A percentile compares a stretch with the other conserved stretches of the same genome.
Evolutionary conservation across 495 filamentous ascomycete species (phyloP).

Genomic region (Xylaria castorea): DNA sequence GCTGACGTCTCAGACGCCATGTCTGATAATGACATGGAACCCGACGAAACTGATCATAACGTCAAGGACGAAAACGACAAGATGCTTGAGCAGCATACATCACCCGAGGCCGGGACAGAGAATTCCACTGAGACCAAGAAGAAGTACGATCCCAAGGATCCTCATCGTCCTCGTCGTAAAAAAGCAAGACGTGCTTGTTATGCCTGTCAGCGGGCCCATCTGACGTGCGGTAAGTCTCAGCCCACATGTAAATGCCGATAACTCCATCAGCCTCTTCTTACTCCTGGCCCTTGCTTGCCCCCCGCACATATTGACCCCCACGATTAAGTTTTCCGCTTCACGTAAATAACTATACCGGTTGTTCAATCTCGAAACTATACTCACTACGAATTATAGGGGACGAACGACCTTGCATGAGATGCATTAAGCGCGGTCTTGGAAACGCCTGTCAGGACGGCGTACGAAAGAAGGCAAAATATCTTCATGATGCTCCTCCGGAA

Average conservation of each 20-base stretch:
- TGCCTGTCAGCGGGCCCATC: slow-evolving; percentile 95
- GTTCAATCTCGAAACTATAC: slow-evolving; percentile 19
- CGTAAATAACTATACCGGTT: not conserved
- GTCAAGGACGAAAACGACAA: slow-evolving; percentile 65
- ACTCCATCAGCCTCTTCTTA: slow-evolving; percentile 30
- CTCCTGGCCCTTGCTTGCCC: slow-evolving; percentile 10
- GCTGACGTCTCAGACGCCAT: slow-evolving; percentile 60
- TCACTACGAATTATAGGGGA: slow-evolving; percentile 52
- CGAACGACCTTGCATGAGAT: slow-evolving; percentile 90
- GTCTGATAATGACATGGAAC: slow-evolving; percentile 57
- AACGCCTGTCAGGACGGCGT: slow-evolving; percentile 94
- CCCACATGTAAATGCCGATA: slow-evolving; percentile 31
- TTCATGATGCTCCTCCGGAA: slow-evolving; percentile 91
- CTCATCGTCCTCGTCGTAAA: slow-evolving; percentile 85
- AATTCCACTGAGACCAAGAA: slow-evolving; percentile 59
- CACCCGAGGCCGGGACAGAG: slow-evolving; percentile 51
- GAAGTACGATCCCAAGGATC: slow-evolving; percentile 80
- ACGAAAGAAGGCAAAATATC: slow-evolving; percentile 98
- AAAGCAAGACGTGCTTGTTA: slow-evolving; percentile 95
- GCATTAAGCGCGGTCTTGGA: slow-evolving; percentile 89
- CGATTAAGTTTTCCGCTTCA: slow-evolving; percentile 8
- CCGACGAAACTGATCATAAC: slow-evolving; percentile 36
- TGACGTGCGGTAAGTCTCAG: slow-evolving; percentile 89
- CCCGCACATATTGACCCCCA: slow-evolving; percentile 28
- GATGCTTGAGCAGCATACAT: slow-evolving; percentile 60